Conservation (phyloP, 2,329 filamentous ascomycete genomes). For the Trichophyton simii region DNA sequence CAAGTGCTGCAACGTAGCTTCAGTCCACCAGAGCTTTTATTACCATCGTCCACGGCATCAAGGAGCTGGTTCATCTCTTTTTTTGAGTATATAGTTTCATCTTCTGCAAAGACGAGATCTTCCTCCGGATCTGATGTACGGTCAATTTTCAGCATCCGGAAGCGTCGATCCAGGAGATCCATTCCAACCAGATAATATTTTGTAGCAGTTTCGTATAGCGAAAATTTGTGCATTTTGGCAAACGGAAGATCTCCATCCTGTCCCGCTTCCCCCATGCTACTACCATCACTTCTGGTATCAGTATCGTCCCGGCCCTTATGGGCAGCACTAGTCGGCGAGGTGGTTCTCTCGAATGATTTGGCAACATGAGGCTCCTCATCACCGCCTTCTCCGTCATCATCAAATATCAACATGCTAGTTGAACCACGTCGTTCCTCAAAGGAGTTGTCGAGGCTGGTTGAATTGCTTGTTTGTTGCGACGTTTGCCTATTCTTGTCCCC, state of each 20-base stretch:
- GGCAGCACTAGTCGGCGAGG: conserved; percentile 26
- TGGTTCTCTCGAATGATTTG: conserved; percentile 33
- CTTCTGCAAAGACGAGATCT: conserved; percentile 75
- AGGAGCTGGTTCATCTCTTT: conserved; percentile 88
- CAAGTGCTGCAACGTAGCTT: conserved; percentile 82
- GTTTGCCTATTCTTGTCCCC: not conserved
- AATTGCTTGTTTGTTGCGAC: not conserved
- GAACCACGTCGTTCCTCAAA: conserved; percentile 23
- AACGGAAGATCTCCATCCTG: conserved; percentile 32
- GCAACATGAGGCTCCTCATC: conserved; percentile 35
- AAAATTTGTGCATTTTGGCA: conserved; percentile 81
- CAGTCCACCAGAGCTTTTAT: conserved; percentile 78
- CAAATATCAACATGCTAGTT: conserved; percentile 20
- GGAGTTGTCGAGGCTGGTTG: conserved; percentile 10
- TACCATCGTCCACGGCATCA: conserved; percentile 88
- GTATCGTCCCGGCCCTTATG: conserved; percentile 27
- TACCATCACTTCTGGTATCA: conserved; percentile 13
- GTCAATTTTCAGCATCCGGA: conserved; percentile 89
- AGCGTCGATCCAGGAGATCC: conserved; percentile 77
- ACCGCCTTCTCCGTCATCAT: conserved; percentile 26
- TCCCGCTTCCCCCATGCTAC: conserved; percentile 13
- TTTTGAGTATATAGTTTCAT: conserved; percentile 87
- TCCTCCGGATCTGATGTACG: conserved; percentile 65
- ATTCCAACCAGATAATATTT: conserved; percentile 90
- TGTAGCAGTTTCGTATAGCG: conserved; percentile 88